Percentiles rank a stretch among this genome's conserved stretches.
Evolutionary conservation across 225 moss, liverwort and hornwort genomes (phyloP).

Genomic region (Pseudoscleropodium purum): DNA sequence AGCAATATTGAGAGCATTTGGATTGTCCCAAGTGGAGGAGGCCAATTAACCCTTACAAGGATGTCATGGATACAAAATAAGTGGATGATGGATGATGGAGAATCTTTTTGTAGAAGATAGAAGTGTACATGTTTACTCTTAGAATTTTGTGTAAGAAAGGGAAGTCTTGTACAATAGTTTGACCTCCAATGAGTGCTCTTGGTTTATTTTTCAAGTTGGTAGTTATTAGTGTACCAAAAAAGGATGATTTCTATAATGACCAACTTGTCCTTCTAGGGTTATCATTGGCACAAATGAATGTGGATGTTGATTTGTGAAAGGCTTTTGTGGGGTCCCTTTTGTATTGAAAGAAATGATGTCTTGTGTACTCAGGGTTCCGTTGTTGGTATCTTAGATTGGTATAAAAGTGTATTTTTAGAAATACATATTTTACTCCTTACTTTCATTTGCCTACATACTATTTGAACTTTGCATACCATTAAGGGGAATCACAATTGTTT

Average conservation of each 20-base stretch:
- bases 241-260: no score
- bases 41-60: neutral
- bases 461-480: neutral
- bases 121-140: neutral
- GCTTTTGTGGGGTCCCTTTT: neutral
- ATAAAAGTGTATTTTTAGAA: neutral
- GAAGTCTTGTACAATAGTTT: neutral
- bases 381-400: neutral
- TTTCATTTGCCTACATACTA: neutral
- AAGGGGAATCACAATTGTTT: neutral
- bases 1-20: neutral
- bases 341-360: neutral
- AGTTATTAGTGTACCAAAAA: neutral
- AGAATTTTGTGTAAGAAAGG: rapidly evolving
- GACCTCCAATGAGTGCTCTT: neutral
- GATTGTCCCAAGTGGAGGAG: neutral
- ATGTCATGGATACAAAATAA: rapidly evolving
- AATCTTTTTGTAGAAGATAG: neutral
- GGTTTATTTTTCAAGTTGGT: neutral
- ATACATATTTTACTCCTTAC: neutral
- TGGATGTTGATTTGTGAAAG: neutral
- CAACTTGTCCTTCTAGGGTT: neutral
- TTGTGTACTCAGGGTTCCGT: neutral
- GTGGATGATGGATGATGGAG: neutral
- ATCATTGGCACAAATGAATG: neutral